Base-by-base conservation (phyloP, 495 filamentous ascomycete genomes). In the Talaromyces borbonicus region DNA sequence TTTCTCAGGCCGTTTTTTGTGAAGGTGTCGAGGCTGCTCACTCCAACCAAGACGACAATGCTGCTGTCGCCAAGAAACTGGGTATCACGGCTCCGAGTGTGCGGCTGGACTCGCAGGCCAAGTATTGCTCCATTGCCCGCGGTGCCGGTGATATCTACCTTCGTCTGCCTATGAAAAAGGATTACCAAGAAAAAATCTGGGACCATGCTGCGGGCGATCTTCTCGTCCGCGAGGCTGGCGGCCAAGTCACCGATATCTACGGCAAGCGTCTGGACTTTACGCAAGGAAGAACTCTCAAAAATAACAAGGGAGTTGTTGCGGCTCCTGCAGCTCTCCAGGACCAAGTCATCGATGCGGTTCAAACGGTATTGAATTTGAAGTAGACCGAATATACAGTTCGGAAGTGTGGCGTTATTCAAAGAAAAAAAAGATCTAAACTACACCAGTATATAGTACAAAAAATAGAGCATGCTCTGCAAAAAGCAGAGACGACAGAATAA, bases 171-270 rank as follows among this genome's bases (percentile, higher is more conserved):
- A 80, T 83, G 9, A 81, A 75, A 54, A 81, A 80, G 57, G 79
- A 81, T 19, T 99, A 97, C 65, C 79, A 94, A 67, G 92, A 99
- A 74, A 99, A 99, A 75, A 97, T 99, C 52, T 99, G 92, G 92
- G 92, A 99, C 60, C 92, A 99, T 65, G 93, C 90, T 24, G 90
- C 87, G n/a, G 92, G 92, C 26, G 89, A 93, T 49, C 63, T 99
- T 42, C 90, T 99, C 53, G 89, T 95, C 8, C 75, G 88, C 38
- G 92, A 99, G 64, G 89, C 93, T 4, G 92, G 93, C 39, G 93
- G 90, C 19, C 71, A 84, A 56, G 92, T 98, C 26, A 93, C 84
- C 14, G 92, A 95, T 64, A 83, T 81, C 44, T 74, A 79, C 49
- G 90, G 90, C 35, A 79, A 80, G 54, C 67, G 75, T 30, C 68